phyloP scores from a whole-genome alignment of 1,139 yeast species.

The Suhomyces bolitotheri region DNA sequence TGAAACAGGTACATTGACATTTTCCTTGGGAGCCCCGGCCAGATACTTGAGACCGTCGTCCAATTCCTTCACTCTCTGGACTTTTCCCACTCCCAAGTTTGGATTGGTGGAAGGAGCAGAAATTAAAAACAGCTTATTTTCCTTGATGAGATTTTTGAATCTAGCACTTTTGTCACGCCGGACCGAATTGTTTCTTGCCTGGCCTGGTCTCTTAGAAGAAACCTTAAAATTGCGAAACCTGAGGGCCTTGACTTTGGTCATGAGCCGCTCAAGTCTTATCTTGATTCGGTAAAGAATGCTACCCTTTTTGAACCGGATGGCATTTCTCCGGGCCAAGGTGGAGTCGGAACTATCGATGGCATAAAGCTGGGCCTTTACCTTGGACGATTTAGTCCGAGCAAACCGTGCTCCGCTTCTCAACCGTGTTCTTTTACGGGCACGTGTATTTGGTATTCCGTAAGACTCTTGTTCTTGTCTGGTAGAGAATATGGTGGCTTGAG shows the following conservation, averaged over 20 bases:
- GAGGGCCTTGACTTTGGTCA: conserved; percentile 24
- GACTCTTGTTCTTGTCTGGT: conserved; percentile 27
- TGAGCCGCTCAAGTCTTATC: conserved; percentile 26
- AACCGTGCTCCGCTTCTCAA: conserved; percentile 7
- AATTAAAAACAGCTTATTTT: conserved; percentile 14
- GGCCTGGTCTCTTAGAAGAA: conserved; percentile 30
- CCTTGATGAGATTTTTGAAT: conserved; percentile 4
- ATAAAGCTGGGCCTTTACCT: conserved; percentile 16
- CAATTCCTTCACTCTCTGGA: conserved; percentile 21
- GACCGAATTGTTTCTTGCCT: conserved; percentile 6
- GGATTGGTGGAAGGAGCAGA: conserved; percentile 35
- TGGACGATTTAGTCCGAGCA: conserved; percentile 12
- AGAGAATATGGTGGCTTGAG: conserved; percentile 50
- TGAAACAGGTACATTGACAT: conserved; percentile 9
- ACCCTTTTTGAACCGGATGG: conserved; percentile 38
- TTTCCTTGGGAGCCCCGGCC: conserved; percentile 29
- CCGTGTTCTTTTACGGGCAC: conserved; percentile 4
- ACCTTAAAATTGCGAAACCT: conserved; percentile 29
- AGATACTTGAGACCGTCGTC: conserved; percentile 28
- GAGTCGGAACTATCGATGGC: conserved; percentile 18
- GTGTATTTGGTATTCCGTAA: conserved; percentile 1
- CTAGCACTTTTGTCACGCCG: conserved; percentile 8
- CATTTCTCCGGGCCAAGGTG: conserved; percentile 32
- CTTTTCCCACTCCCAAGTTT: conserved; percentile 25
- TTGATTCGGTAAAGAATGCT: conserved; percentile 33